Percentiles rank a stretch among this genome's conserved stretches.
Evolutionary conservation across 2,329 filamentous ascomycete species (phyloP).

Genomic region (Pyricularia grisea): DNA sequence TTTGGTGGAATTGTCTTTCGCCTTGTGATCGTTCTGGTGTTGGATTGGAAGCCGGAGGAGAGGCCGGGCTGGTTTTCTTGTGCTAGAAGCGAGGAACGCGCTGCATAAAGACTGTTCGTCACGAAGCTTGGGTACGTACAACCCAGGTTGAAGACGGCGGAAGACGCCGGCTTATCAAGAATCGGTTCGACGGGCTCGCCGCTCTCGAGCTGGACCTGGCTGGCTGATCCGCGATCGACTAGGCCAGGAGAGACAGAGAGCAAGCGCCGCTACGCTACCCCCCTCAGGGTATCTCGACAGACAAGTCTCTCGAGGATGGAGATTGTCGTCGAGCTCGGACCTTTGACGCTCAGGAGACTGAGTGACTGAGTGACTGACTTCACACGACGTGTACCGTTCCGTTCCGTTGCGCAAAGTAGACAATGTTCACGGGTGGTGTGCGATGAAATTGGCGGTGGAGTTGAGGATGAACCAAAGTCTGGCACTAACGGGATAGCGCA

Average conservation of each 20-base stretch:
- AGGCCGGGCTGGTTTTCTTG: background rate
- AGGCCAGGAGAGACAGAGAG: constrained; percentile 1
- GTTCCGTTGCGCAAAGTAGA: background rate
- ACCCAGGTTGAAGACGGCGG: constrained; percentile 5
- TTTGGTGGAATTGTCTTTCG: background rate
- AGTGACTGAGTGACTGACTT: background rate
- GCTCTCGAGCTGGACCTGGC: constrained; percentile 1
- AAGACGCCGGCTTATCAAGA: constrained; percentile 3
- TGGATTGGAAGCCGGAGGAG: background rate
- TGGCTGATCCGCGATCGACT: constrained; percentile 1
- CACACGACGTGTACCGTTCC: background rate
- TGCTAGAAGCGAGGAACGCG: background rate
- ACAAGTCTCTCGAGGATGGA: constrained; percentile 1
- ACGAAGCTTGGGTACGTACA: constrained; percentile 6
- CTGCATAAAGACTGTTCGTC: constrained; percentile 3
- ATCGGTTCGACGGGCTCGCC: background rate
- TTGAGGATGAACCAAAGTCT: background rate
- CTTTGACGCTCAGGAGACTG: background rate
- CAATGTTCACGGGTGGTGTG: background rate
- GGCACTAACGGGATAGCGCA: constrained; percentile 6
- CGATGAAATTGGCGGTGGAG: constrained; percentile 7
- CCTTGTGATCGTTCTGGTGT: background rate
- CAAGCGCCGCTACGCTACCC: constrained; percentile 1
- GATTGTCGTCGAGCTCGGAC: background rate
- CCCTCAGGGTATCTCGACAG: background rate